A percentile compares a stretch with the other conserved stretches of the same genome.
Evolutionary conservation across 768 basidiomycete genomes (phyloP).

Genomic region (Termitomyces titanicus): DNA sequence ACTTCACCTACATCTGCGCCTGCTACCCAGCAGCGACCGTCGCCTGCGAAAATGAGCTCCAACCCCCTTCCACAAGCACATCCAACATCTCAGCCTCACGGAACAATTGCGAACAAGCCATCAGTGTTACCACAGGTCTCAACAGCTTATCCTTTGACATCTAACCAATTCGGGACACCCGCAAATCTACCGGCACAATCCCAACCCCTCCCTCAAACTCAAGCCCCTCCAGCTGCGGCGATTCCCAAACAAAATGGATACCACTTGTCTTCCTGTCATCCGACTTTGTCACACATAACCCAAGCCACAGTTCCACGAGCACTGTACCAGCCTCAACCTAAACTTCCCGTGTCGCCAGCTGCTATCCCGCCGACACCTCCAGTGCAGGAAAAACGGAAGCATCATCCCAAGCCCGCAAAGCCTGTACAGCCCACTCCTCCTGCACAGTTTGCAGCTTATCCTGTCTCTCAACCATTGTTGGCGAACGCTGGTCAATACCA

Average conservation of each 20-base stretch:
- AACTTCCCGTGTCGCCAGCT: background rate
- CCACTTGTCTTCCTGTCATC: too few species aligned
- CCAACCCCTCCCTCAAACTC: too few species aligned
- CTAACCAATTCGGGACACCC: background rate
- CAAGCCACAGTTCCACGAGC: background rate
- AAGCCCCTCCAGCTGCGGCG: too few species aligned
- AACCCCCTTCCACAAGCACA: too few species aligned
- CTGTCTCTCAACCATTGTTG: background rate
- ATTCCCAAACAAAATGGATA: too few species aligned
- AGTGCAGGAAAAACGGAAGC: background rate
- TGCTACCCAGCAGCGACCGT: too few species aligned
- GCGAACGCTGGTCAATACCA: background rate
- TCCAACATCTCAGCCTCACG: background rate
- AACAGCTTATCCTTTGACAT: too few species aligned
- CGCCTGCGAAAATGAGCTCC: too few species aligned
- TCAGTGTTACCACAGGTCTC: too few species aligned
- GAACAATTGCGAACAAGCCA: background rate
- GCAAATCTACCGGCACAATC: background rate
- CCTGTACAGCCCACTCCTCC: background rate
- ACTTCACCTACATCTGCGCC: too few species aligned
- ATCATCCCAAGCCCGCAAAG: background rate
- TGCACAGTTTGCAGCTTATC: background rate
- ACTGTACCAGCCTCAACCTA: constrained; percentile 9
- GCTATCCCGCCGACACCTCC: background rate
- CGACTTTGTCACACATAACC: background rate